Percentiles rank a stretch among this genome's conserved stretches.
Evolutionary conservation across 495 filamentous ascomycete species (phyloP).

Genomic region (Trichoderma erinaceum): DNA sequence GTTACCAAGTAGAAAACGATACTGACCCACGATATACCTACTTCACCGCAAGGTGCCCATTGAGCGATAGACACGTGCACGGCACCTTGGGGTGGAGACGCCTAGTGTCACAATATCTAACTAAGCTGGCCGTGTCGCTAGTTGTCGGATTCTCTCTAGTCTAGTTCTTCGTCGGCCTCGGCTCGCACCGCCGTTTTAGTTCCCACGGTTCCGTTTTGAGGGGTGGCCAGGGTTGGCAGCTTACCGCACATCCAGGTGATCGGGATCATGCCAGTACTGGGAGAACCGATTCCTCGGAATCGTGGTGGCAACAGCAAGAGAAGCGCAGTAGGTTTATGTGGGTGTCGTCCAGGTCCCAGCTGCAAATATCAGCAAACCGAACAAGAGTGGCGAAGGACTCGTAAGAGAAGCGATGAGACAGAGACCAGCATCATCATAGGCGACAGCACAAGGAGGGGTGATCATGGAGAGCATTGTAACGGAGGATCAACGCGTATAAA

Average conservation of each 20-base stretch:
- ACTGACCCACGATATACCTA: background rate
- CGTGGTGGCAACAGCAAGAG: background rate
- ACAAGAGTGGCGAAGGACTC: background rate
- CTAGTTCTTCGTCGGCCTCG: constrained; percentile 13
- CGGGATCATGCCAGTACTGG: background rate
- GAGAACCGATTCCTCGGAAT: background rate
- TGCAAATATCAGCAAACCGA: background rate
- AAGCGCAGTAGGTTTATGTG: background rate
- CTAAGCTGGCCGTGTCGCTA: background rate
- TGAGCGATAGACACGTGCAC: constrained; percentile 13
- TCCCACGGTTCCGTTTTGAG: constrained; percentile 10
- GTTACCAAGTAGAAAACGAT: background rate
- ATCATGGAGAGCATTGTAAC: background rate
- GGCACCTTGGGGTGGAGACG: background rate
- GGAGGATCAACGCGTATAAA: background rate
- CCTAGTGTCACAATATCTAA: background rate
- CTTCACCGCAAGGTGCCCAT: constrained; percentile 9
- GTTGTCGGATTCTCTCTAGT: constrained; percentile 5
- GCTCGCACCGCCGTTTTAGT: constrained; percentile 10
- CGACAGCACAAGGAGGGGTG: background rate
- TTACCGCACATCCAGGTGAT: background rate
- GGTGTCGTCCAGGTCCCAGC: background rate
- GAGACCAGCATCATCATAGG: background rate
- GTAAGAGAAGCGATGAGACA: background rate
- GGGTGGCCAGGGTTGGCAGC: background rate